Percentiles rank a stretch among this genome's conserved stretches.
phyloP scores from a whole-genome alignment of 345 rosid genomes.

The Balakata baccata region DNA sequence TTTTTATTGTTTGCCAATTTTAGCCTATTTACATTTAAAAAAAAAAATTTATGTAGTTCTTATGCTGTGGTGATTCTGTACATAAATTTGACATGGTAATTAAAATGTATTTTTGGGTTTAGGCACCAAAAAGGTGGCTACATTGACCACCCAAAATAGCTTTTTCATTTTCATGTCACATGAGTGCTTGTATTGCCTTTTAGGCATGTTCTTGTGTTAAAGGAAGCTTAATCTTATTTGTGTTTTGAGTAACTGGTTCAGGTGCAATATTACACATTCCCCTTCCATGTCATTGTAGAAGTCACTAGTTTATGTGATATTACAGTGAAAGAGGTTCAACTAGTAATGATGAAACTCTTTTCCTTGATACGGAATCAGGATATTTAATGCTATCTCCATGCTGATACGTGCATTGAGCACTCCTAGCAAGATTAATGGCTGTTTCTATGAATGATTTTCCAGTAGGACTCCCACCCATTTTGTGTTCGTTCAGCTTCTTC shows the following conservation, averaged over 20 bases:
- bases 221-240: neutral
- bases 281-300: too few relatives aligned
- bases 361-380: slow-evolving; percentile 27
- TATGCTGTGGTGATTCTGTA: slow-evolving; percentile 10
- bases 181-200: slow-evolving; percentile 10
- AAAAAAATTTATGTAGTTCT: too few relatives aligned
- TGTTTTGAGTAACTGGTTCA: too few relatives aligned
- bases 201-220: slow-evolving; percentile 9
- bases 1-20: neutral
- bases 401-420: slow-evolving; percentile 32
- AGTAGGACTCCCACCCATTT: slow-evolving; percentile 7
- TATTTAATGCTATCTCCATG: slow-evolving; percentile 42
- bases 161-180: neutral
- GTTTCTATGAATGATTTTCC: slow-evolving; percentile 19
- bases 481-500: slow-evolving; percentile 36
- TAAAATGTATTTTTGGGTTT: slow-evolving; percentile 15
- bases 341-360: slow-evolving; percentile 27
- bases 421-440: slow-evolving; percentile 35
- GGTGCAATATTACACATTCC: too few relatives aligned
- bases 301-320: too few relatives aligned
- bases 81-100: slow-evolving; percentile 25
- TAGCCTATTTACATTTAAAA: too few relatives aligned
- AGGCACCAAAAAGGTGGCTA: neutral
- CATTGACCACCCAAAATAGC: neutral
- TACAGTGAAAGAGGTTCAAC: slow-evolving; percentile 25